A percentile compares a stretch with the other conserved stretches of the same genome.
These are phyloP conservation scores for Globisporangium cylindrosporum DNA, from an alignment of 352 stramenopile species.

Conservation along the genomic window DNA sequence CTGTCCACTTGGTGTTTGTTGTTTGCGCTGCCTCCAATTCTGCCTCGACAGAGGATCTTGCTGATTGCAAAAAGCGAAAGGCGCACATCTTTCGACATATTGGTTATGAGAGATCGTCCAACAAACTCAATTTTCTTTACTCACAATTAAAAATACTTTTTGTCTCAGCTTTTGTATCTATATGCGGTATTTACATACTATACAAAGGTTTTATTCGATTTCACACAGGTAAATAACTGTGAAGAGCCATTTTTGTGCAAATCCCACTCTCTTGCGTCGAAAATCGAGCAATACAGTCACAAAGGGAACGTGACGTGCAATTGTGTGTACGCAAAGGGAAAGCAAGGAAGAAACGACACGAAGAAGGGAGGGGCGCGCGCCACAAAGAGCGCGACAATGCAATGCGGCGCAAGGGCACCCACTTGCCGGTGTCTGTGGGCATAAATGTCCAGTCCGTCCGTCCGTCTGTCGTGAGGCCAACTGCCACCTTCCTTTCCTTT, in stretches of 20 bases:
- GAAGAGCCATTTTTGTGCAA: not conserved
- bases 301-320: not conserved
- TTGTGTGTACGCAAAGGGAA: not conserved
- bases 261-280: not conserved
- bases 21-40: not conserved
- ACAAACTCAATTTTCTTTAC: not conserved
- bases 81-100: not conserved
- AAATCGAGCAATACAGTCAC: not conserved
- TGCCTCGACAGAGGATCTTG: not conserved
- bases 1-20: not conserved
- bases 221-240: not conserved
- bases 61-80: not conserved
- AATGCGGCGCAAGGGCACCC: not conserved
- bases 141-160: not conserved
- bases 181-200: not conserved
- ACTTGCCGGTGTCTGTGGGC: not conserved
- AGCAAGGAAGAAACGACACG: not conserved
- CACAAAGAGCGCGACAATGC: not conserved
- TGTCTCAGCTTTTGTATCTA: fast-evolving
- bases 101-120: not conserved
- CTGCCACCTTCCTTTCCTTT: not conserved
- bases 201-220: not conserved
- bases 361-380: not conserved
- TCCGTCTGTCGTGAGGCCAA: not conserved
- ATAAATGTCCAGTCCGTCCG: not conserved